Conservation (phyloP, 176 grass and related monocot species). For the Cenchrus americanus region DNA sequence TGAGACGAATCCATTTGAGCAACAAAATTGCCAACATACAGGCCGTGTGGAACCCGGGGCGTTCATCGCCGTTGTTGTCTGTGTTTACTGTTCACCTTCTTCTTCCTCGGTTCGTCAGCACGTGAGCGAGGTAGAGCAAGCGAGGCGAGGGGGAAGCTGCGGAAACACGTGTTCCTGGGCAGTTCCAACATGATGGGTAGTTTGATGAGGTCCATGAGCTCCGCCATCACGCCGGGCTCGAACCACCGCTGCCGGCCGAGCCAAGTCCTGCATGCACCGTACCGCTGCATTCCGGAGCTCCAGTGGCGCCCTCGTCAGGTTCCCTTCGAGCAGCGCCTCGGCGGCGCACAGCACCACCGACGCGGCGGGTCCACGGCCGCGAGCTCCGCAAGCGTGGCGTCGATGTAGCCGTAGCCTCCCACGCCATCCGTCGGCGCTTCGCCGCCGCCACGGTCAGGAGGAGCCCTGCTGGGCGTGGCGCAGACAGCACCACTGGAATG, state of each 20-base stretch:
- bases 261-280: constrained; percentile 52
- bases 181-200: constrained; percentile 38
- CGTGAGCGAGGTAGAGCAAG: no score
- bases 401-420: neutral
- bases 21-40: no score
- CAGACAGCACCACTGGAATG: constrained; percentile 42
- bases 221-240: constrained; percentile 62
- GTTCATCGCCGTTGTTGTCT: no score
- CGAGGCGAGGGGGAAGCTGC: no score
- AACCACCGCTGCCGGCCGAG: constrained; percentile 52
- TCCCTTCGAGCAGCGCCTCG: constrained; percentile 31
- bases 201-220: constrained; percentile 75
- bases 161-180: no score
- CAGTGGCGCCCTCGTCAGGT: constrained; percentile 32
- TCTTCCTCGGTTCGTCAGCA: no score
- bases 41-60: no score
- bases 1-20: no score
- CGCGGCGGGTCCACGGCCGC: no score
- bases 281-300: constrained; percentile 36
- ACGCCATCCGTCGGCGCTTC: neutral
- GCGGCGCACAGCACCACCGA: no score
- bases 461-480: neutral
- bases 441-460: no score
- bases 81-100: no score
- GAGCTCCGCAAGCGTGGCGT: constrained; percentile 50